Evolutionary conservation across 495 filamentous ascomycete species (phyloP).

Genomic region (Bombardia bombarda): DNA sequence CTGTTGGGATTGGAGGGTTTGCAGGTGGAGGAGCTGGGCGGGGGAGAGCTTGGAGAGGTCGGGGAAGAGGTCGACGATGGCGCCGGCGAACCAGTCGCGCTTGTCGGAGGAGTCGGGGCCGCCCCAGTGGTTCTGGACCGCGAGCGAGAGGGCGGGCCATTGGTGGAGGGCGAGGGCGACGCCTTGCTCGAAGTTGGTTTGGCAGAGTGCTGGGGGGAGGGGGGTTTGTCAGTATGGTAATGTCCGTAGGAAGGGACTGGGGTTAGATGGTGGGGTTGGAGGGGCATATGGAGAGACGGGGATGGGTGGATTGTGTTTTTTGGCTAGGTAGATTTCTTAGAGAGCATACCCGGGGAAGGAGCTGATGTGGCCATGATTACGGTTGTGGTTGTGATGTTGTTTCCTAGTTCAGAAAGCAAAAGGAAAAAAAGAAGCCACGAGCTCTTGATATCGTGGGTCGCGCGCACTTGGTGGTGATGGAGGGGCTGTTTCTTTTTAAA

Average conservation of each 20-base stretch:
- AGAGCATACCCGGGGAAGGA: not conserved
- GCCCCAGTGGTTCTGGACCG: constrained; percentile 82
- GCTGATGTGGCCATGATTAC: not conserved
- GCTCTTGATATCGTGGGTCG: too few species aligned
- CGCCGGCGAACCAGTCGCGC: constrained; percentile 91
- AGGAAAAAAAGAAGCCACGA: too few species aligned
- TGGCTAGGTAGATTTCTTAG: not conserved
- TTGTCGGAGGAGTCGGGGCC: constrained; percentile 79
- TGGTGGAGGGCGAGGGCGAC: constrained; percentile 70
- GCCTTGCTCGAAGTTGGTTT: constrained; percentile 67
- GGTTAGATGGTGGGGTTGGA: not conserved
- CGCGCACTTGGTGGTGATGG: not conserved
- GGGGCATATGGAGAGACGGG: not conserved
- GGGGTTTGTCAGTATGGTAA: constrained; percentile 15
- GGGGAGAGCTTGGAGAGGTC: constrained; percentile 39
- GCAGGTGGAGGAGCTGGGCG: not conserved
- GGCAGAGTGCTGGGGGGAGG: constrained; percentile 53
- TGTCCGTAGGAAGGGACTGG: too few species aligned
- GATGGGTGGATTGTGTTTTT: too few species aligned
- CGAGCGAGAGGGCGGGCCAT: constrained; percentile 82
- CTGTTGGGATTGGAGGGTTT: not conserved
- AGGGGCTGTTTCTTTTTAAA: not conserved
- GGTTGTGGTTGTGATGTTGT: too few species aligned
- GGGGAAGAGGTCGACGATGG: constrained; percentile 71
- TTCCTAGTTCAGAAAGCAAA: too few species aligned